Percentiles rank a stretch among this genome's conserved stretches.
Evolutionary conservation across 2,329 filamentous ascomycete species (phyloP).

Genomic region (Sphaerulina musiva): DNA sequence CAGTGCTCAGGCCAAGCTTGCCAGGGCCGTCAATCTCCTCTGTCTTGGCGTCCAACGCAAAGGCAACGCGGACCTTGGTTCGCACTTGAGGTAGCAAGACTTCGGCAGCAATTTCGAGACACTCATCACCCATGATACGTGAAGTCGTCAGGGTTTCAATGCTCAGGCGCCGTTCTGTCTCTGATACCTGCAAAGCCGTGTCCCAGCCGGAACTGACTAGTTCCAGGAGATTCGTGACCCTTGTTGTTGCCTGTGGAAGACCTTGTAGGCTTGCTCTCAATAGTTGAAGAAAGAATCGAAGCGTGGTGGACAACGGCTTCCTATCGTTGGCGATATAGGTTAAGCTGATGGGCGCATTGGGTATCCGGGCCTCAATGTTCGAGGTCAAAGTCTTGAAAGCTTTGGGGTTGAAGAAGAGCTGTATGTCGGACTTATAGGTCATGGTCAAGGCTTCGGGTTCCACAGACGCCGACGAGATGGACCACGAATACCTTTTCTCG

Average conservation of each 20-base stretch:
- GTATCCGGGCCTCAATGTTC: conserved; percentile 20
- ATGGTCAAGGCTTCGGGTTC: conserved; percentile 60
- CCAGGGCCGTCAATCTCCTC: conserved; percentile 44
- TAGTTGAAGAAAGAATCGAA: conserved; percentile 68
- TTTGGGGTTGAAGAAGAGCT: conserved; percentile 63
- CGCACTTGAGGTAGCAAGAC: conserved; percentile 59
- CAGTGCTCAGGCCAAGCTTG: conserved; percentile 45
- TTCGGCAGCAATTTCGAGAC: conserved; percentile 54
- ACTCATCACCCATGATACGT: conserved; percentile 58
- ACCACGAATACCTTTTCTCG: conserved; percentile 64
- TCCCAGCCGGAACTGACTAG: conserved; percentile 61
- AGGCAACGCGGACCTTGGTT: conserved; percentile 60
- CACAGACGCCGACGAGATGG: conserved; percentile 55
- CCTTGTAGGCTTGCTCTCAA: conserved; percentile 62
- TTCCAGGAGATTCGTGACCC: conserved; percentile 52
- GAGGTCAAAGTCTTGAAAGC: conserved; percentile 44
- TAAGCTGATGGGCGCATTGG: conserved; percentile 57
- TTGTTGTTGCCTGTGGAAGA: conserved; percentile 53
- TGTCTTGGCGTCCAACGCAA: conserved; percentile 47
- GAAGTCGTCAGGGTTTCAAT: conserved; percentile 60
- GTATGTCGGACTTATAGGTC: conserved; percentile 64
- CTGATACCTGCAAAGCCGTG: conserved; percentile 52
- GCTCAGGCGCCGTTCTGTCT: conserved; percentile 56
- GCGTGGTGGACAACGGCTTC: conserved; percentile 55
- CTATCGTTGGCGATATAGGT: conserved; percentile 57